phyloP scores from a whole-genome alignment of 768 basidiomycete genomes.

The Rhodotorula diobovata region DNA sequence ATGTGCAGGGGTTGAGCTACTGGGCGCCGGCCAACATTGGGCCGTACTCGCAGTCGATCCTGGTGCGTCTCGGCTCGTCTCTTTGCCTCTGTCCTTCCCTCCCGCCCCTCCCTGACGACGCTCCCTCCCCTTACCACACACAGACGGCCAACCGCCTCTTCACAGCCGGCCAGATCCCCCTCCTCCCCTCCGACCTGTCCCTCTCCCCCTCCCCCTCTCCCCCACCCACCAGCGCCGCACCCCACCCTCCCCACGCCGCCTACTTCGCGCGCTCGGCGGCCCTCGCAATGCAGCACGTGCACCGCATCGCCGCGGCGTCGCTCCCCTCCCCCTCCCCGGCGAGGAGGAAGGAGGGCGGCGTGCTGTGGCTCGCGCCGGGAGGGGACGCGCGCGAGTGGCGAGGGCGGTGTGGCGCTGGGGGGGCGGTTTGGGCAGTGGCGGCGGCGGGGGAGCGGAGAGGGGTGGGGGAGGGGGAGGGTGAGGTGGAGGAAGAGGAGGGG shows the following conservation, averaged over 20 bases:
- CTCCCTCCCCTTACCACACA: neutral
- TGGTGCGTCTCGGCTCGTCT: slow-evolving; percentile 55
- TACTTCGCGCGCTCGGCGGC: slow-evolving; percentile 61
- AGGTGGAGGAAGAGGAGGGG: neutral
- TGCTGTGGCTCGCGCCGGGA: neutral
- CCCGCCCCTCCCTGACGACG: neutral
- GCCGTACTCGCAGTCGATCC: slow-evolving; percentile 90
- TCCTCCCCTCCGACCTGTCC: slow-evolving; percentile 68
- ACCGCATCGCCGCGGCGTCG: slow-evolving; percentile 62
- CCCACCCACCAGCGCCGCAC: slow-evolving; percentile 47
- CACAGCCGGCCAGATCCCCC: slow-evolving; percentile 90
- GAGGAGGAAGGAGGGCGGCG: slow-evolving; percentile 17
- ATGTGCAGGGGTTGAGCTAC: slow-evolving; percentile 93
- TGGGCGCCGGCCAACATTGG: slow-evolving; percentile 99
- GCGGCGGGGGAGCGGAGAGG: neutral
- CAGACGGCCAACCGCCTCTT: slow-evolving; percentile 65
- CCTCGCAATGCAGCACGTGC: slow-evolving; percentile 72
- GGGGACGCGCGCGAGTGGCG: neutral
- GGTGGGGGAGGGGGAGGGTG: neutral
- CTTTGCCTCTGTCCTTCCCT: neutral
- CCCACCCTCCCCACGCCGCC: slow-evolving; percentile 48
- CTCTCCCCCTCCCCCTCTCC: slow-evolving; percentile 60
- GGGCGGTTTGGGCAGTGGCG: neutral
- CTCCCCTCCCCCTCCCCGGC: neutral
- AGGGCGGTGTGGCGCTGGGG: neutral